Conservation (phyloP, 2,329 filamentous ascomycete species). For the Fusarium xylarioides region DNA sequence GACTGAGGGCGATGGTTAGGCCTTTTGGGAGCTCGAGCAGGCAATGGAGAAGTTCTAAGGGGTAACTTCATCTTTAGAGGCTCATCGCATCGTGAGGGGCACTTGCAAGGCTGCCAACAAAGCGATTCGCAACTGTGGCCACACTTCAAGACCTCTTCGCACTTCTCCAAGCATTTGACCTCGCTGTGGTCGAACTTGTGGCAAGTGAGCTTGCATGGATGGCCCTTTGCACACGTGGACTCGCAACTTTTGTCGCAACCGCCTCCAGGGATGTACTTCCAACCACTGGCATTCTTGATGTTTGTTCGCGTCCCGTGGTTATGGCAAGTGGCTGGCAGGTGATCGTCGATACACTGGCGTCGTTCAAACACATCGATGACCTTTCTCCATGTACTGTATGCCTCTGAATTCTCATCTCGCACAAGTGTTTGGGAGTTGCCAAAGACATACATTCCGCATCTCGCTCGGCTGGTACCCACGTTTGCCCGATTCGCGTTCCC, state of each 20-base stretch:
- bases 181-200: constrained; percentile 21
- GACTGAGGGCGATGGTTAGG: background rate
- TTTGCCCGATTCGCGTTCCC: constrained; percentile 67
- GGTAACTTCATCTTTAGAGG: background rate
- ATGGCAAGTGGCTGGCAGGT: constrained; percentile 71
- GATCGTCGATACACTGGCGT: constrained; percentile 43
- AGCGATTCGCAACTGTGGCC: constrained; percentile 28
- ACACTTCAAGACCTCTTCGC: constrained; percentile 27
- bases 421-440: constrained; percentile 71
- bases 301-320: constrained; percentile 63
- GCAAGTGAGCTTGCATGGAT: constrained; percentile 31
- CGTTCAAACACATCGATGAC: constrained; percentile 53
- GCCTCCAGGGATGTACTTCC: constrained; percentile 47
- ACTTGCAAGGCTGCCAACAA: constrained; percentile 31
- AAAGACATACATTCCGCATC: constrained; percentile 83
- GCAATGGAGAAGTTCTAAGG: background rate
- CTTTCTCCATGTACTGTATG: constrained; percentile 52
- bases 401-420: constrained; percentile 50
- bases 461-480: constrained; percentile 73
- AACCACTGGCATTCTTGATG: constrained; percentile 64
- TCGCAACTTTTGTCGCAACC: constrained; percentile 29
- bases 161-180: constrained; percentile 45
- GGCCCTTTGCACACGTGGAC: constrained; percentile 33
- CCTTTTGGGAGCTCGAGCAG: background rate
- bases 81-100: constrained; percentile 15